Conservation (phyloP, 495 filamentous ascomycete genomes). For the Penicillium nucicola region DNA sequence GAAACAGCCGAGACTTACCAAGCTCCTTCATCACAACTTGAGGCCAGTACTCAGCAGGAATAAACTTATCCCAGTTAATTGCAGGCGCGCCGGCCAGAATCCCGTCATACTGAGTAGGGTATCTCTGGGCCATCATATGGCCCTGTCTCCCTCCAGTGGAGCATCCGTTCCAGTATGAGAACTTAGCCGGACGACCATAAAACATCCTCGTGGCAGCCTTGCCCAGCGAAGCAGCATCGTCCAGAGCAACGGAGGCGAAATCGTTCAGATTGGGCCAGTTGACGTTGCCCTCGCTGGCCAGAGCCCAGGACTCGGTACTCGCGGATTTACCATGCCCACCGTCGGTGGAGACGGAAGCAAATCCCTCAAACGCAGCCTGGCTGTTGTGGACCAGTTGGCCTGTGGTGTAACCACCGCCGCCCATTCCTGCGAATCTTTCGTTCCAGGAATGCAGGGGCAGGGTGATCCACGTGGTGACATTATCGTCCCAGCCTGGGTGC, state of each 20-base stretch:
- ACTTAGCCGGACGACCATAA: constrained; percentile 12
- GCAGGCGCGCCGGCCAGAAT: constrained; percentile 52
- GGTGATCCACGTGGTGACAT: constrained; percentile 31
- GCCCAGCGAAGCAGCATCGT: constrained; percentile 26
- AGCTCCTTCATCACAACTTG: constrained; percentile 21
- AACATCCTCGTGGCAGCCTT: constrained; percentile 12
- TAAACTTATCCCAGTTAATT: constrained; percentile 38
- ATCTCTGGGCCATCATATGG: constrained; percentile 40
- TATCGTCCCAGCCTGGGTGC: constrained; percentile 38
- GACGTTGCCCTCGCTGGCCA: constrained; percentile 38
- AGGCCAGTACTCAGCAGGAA: constrained; percentile 16
- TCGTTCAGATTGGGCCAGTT: constrained; percentile 37
- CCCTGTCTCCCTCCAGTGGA: constrained; percentile 48
- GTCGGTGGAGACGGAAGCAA: constrained; percentile 37
- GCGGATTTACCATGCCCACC: constrained; percentile 10
- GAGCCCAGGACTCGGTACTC: constrained; percentile 28
- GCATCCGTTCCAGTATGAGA: constrained; percentile 47
- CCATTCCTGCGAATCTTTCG: constrained; percentile 35
- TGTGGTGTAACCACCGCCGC: constrained; percentile 42
- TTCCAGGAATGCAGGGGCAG: constrained; percentile 43
- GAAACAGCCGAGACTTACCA: constrained; percentile 15
- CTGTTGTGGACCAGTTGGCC: constrained; percentile 12
- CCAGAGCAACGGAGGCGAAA: constrained; percentile 35
- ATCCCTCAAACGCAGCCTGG: constrained; percentile 29
- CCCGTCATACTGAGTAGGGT: constrained; percentile 54